These are phyloP conservation scores for Solanum pennellii DNA, from an alignment of 257 asterid species.

Conservation along the genomic window DNA sequence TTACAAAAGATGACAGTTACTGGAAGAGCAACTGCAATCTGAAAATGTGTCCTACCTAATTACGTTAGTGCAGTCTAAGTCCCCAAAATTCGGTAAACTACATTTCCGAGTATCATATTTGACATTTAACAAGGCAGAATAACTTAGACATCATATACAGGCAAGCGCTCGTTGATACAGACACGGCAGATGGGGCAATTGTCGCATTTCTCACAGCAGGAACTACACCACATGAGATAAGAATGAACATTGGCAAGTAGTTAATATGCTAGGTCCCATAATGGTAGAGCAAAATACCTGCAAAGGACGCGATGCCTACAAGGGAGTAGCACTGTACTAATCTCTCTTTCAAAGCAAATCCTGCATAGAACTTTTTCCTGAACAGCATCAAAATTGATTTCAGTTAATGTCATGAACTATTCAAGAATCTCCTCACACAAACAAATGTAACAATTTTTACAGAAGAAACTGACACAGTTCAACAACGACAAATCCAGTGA, in stretches of 20 bases:
- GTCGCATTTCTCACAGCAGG: constrained; percentile 75
- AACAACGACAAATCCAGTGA: neutral
- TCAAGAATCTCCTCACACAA: neutral
- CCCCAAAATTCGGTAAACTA: neutral
- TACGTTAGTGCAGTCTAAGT: constrained; percentile 31
- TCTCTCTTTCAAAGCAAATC: constrained; percentile 93
- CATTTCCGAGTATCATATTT: neutral
- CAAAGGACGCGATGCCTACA: constrained; percentile 93
- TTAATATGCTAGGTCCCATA: neutral
- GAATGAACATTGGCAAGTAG: neutral
- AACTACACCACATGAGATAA: constrained; percentile 29
- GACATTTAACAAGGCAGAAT: neutral
- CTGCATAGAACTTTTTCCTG: constrained; percentile 96
- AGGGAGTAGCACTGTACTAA: constrained; percentile 84
- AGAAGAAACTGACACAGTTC: neutral
- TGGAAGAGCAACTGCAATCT: constrained; percentile 11
- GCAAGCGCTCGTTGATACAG: constrained; percentile 55
- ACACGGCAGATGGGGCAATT: constrained; percentile 91
- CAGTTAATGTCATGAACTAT: neutral
- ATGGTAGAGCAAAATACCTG: constrained; percentile 39
- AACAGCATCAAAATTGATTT: neutral
- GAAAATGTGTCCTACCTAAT: constrained; percentile 2
- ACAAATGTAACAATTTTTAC: neutral
- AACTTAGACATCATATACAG: constrained; percentile 93
- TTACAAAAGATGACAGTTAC: constrained; percentile 10